phyloP scores from a whole-genome alignment of 139 green algal genomes.

The Chlamydomonas incerta region DNA sequence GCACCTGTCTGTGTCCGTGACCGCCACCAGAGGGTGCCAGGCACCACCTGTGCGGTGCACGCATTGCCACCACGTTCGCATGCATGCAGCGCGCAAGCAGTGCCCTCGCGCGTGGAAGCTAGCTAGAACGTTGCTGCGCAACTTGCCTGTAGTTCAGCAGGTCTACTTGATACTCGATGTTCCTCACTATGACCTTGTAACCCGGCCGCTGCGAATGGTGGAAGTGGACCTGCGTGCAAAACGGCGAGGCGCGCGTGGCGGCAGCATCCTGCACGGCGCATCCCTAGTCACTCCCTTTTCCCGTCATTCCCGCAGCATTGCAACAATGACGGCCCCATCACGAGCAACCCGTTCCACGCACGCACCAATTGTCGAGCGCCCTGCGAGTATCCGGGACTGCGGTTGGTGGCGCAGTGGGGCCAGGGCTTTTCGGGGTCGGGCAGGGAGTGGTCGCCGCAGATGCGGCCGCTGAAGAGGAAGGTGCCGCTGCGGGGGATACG shows the following conservation, averaged over 20 bases:
- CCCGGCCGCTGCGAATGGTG: conserved; percentile 19
- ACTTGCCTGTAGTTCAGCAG: conserved; percentile 21
- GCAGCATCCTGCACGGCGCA: no score
- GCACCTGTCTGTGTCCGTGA: conserved; percentile 54
- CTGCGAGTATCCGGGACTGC: conserved; percentile 18
- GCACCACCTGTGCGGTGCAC: conserved; percentile 53
- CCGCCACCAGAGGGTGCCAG: conserved; percentile 52
- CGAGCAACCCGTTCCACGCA: no score
- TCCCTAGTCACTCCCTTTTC: no score
- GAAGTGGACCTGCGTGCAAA: conserved; percentile 36
- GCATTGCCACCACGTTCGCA: no score
- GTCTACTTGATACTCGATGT: not conserved
- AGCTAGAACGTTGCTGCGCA: no score
- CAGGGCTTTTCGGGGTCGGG: not conserved
- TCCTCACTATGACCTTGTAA: not conserved
- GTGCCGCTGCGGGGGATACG: not conserved
- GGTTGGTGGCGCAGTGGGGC: conserved; percentile 33
- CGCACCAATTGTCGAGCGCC: conserved; percentile 27
- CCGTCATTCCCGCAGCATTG: no score
- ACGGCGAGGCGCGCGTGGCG: no score
- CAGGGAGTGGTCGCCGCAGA: conserved; percentile 14
- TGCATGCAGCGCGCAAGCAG: no score
- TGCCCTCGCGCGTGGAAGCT: no score
- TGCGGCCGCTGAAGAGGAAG: conserved; percentile 38
- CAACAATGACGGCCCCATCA: no score